Base-by-base conservation (phyloP, 1,284 basidiomycete species). In the Grifola frondosa region DNA sequence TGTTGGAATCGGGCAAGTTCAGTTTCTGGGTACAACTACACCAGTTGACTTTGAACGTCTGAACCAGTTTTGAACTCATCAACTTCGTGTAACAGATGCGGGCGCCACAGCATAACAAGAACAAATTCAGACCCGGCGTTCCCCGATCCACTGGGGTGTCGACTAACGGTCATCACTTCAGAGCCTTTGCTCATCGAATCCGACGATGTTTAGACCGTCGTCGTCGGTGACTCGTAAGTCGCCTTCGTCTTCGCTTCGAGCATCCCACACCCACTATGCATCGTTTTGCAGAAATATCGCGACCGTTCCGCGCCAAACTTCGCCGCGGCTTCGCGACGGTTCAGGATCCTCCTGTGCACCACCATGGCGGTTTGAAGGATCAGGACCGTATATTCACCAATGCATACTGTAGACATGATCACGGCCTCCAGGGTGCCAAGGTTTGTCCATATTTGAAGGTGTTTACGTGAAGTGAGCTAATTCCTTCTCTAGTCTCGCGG, bases 321-420 rank as follows among this genome's bases (percentile, higher is more conserved):
- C 59, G 57, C 20, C 72, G 78, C 42, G 59, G 67, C 11, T 76
- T 94, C 52, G 91, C 91, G 30, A 94, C 91, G 9, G 84, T 87
- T 30, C 80, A 85, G 30, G 81, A 89, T 61, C 77, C 88, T 12
- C 91, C 91, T 23, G 88, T 93, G 20, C 76, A 90, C 52, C 80
- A 80, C 49, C 94, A 94, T 60, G 93, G 93, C 20, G 93, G 93
- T 1, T 71, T 97, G 54, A 91, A 87, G 64, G 94, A 97, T 70
- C 91, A 95, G 66, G 94, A 97, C 69, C 81, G 91, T 40, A 93
- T 94, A 59, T 94, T 94, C 57, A 92, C 89, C 37, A 97, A 97
- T 66, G 80, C 81, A 3, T 94, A 86, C 63, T 85, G 79, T 59
- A 78, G 78, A 48, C 88, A 92, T 62, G 92, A 96, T 61, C 87